Base-by-base conservation (phyloP, 139 green algal genomes). In the Protoeuglena noctilucae region DNA sequence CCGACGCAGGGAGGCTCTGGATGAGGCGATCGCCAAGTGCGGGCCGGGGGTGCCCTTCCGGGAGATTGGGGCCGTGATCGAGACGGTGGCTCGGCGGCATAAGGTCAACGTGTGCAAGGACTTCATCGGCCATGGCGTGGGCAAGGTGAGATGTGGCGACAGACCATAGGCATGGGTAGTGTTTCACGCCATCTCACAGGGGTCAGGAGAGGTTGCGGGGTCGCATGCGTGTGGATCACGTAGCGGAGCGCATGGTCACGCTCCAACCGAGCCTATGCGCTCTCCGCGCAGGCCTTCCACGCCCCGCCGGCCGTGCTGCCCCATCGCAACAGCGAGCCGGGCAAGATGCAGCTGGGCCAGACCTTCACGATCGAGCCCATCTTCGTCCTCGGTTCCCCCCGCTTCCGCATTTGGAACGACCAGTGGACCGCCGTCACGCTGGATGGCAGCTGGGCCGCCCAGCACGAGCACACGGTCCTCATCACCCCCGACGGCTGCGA, bases 321-420 rank as follows among this genome's bases (percentile, higher is more conserved):
- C 9, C 12, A 12, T 12, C 34, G 34, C 9, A 43, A 43, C 34
- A 43, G 7, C 9, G 34, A 43, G 9, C 34, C 39, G 16, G 28
- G 23, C 0, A 46, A 64, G 17, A 86, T 92, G 81, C 58, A 83
- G 57, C 22, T 67, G 24, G 73, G 81, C 12, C 76, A 89, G 75
- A 95, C 87, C 1, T 98, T 98, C 72, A 98, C 91, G 0, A 96
- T 98, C n/a, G 91, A 98, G 74, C 91, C 91, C 22, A 96, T 96
- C 64, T 72, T 98, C 16, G 80, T 58, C 71, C 21, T 67, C 51
- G 86, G 74, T 49, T 72, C 41, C 23, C 60, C 51, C 43, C 57
- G 57, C 21, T 57, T 57, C 50, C 63, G 69, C 28, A 78, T 76
- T 26, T 97, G 89, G 89, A 67, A 79, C 12, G 92, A 99, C 60